A percentile compares a stretch with the other conserved stretches of the same genome.
Evolutionary conservation across 352 stramenopile species (phyloP).

Genomic region (Globisporangium middletonii): DNA sequence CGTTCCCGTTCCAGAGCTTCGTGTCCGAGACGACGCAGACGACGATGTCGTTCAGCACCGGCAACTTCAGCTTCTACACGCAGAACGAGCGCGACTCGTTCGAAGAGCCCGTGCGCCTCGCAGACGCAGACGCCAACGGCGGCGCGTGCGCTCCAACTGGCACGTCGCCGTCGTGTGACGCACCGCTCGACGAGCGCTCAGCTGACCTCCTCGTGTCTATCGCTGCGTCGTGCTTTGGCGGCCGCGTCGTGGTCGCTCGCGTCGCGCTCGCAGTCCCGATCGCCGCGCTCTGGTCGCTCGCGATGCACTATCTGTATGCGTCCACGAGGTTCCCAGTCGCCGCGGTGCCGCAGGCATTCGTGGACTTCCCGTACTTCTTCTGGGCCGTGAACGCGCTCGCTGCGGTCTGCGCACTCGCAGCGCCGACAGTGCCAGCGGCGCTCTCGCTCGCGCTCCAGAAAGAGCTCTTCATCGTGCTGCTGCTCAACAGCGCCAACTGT

Average conservation of each 20-base stretch:
- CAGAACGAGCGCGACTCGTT: constrained; percentile 33
- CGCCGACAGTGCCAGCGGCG: constrained; percentile 21
- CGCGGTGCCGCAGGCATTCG: constrained; percentile 20
- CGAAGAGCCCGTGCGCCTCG: constrained; percentile 17
- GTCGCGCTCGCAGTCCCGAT: constrained; percentile 15
- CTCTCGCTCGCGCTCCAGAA: constrained; percentile 34
- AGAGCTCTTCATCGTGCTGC: constrained; percentile 26
- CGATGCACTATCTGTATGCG: constrained; percentile 16
- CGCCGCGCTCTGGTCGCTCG: constrained; percentile 27
- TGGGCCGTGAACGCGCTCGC: constrained; percentile 31
- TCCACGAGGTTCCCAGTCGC: constrained; percentile 27
- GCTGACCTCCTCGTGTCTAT: constrained; percentile 20
- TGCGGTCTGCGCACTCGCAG: constrained; percentile 23
- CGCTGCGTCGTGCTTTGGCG: constrained; percentile 19
- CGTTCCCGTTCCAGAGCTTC: constrained; percentile 26
- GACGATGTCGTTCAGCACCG: constrained; percentile 19
- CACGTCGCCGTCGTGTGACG: constrained; percentile 17
- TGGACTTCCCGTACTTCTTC: constrained; percentile 27
- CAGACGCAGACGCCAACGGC: constrained; percentile 11
- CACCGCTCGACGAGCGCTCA: constrained; percentile 22
- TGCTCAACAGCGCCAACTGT: constrained; percentile 38
- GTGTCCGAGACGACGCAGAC: constrained; percentile 28
- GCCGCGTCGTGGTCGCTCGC: constrained; percentile 20
- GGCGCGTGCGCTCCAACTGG: neutral
- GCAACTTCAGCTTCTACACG: constrained; percentile 10